Conservation (phyloP, 108 stramenopile species). For the Skeletonema menzelii region DNA sequence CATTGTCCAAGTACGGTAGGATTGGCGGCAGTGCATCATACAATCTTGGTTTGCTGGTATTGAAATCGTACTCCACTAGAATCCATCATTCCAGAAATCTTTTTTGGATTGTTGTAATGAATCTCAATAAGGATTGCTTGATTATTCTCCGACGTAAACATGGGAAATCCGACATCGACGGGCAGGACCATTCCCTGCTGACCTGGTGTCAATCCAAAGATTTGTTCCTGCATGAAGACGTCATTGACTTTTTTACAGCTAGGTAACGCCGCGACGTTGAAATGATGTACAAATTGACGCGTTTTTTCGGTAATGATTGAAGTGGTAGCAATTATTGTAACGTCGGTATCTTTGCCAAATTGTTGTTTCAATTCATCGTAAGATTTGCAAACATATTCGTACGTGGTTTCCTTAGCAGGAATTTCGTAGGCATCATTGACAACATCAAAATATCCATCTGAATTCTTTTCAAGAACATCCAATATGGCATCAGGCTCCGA, state of each 20-base stretch:
- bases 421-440: slow-evolving; percentile 25
- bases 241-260: neutral
- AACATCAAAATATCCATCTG: slow-evolving; percentile 49
- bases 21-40: too few relatives aligned
- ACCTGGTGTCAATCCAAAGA: slow-evolving; percentile 61
- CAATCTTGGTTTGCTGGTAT: slow-evolving; percentile 23
- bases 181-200: slow-evolving; percentile 35
- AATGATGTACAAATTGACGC: slow-evolving; percentile 45
- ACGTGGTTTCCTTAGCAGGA: slow-evolving; percentile 40
- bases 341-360: slow-evolving; percentile 2
- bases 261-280: slow-evolving; percentile 10
- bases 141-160: slow-evolving; percentile 38
- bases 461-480: slow-evolving; percentile 9
- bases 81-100: slow-evolving; percentile 30
- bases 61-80: slow-evolving; percentile 59
- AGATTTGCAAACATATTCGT: slow-evolving; percentile 46
- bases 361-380: slow-evolving; percentile 29
- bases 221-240: neutral
- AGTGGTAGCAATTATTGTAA: slow-evolving; percentile 6
- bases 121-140: slow-evolving; percentile 23
- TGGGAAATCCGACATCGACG: slow-evolving; percentile 43
- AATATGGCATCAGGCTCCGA: slow-evolving; percentile 12
- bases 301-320: slow-evolving; percentile 15
- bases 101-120: slow-evolving; percentile 59
- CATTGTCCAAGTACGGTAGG: too few relatives aligned